These are phyloP conservation scores for Populus trichocarpa DNA, from an alignment of 441 rosid genomes.

Conservation along the genomic window DNA sequence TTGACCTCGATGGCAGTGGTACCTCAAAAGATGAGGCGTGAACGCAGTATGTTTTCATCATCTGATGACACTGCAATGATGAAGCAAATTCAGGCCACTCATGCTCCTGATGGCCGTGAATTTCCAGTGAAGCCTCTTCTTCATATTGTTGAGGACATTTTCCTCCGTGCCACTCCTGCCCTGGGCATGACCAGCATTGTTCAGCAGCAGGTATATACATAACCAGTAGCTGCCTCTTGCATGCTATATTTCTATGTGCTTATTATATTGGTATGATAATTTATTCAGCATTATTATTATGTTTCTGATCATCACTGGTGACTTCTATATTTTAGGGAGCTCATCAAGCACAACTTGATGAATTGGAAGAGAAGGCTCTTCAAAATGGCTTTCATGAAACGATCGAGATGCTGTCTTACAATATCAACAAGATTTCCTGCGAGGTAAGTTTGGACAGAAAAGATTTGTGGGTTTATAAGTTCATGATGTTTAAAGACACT, in stretches of 20 bases:
- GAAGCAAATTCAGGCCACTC: constrained; percentile 56
- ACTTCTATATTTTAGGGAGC: constrained; percentile 24
- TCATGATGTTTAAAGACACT: not conserved
- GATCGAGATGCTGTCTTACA: constrained; percentile 36
- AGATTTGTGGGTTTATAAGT: not conserved
- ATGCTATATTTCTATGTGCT: not conserved
- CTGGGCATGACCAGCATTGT: constrained; percentile 7
- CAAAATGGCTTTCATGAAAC: constrained; percentile 33
- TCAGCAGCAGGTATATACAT: constrained; percentile 6
- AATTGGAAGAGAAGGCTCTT: constrained; percentile 35
- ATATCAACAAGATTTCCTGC: constrained; percentile 49
- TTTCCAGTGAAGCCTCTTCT: constrained; percentile 44
- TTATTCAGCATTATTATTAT: not conserved
- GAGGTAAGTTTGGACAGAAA: constrained; percentile 36
- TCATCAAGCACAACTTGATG: constrained; percentile 27
- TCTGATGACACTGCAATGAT: constrained; percentile 53
- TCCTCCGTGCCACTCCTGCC: constrained; percentile 27
- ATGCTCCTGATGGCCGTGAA: constrained; percentile 54
- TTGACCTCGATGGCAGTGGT: constrained; percentile 20
- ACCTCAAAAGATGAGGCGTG: constrained; percentile 20
- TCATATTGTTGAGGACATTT: constrained; percentile 49
- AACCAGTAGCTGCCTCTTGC: not conserved
- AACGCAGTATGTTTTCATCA: constrained; percentile 39
- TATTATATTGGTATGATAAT: not conserved
- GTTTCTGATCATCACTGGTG: not conserved